Evolutionary conservation across 83 land plant species (phyloP), one percentile per base, ranked within the genome.

Genomic region (Thuja plicata): DNA sequence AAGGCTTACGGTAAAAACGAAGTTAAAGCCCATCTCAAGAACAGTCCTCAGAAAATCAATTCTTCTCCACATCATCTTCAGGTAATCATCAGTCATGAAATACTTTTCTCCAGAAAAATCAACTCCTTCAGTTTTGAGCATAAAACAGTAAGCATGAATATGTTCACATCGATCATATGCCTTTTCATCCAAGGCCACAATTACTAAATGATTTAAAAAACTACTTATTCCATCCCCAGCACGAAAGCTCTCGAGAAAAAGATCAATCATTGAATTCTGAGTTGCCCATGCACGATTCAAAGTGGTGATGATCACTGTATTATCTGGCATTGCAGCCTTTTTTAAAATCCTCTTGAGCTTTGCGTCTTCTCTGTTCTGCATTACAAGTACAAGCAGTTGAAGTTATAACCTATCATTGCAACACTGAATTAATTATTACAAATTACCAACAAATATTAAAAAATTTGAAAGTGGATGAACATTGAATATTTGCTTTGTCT

Each of bases 21-120:
- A 95, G 84, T 90, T 92, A 90, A 93, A 95, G 13, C 93, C 93
- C 91, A 94, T 80, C 81, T 93, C 94, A 85, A 96, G 94, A 74
- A 96, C 93, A 43, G 89, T 86, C 17, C 91, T 86, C 16, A 96
- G 90, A 46, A 96, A 96, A 71, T 96, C 89, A 77, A 94, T 95
- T 60, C 97, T 89, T 74, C 94, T 94, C 97, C 97, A 96, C 95
- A 96, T 95, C 97, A 96, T 96, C 87, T 91, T 91, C 89, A 95
- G 52, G 84, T 93, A 96, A 87, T 93, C 94, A 50, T 89, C 87
- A 2, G 90, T 91, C 95, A 95, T 95, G 83, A 94, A 95, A 83
- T 48, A 54, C 78, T 93, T 95, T 89, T 96, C 96, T 1, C 88
- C 91, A 52, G 96, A 87, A 45, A 93, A 93, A 85, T 93, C 94